Conservation (phyloP, 2,329 filamentous ascomycete species). For the Botrytis porri region DNA sequence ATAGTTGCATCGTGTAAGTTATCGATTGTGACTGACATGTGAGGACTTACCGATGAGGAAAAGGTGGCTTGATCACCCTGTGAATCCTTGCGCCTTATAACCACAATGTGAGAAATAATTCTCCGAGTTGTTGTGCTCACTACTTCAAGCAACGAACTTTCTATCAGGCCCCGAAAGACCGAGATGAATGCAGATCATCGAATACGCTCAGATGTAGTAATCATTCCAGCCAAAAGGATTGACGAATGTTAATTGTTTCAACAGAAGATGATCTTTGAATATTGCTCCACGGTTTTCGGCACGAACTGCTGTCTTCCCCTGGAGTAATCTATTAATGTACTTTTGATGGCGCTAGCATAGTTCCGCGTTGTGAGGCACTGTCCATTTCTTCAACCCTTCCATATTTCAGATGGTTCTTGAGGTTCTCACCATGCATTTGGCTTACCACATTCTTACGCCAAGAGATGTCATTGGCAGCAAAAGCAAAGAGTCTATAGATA, state of each 20-base stretch:
- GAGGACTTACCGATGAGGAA: background rate
- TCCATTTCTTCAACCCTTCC: background rate
- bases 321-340: background rate
- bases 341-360: background rate
- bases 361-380: background rate
- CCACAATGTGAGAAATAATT: background rate
- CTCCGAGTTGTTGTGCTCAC: background rate
- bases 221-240: background rate
- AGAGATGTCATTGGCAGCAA: background rate
- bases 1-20: background rate
- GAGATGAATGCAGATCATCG: background rate
- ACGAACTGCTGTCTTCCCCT: background rate
- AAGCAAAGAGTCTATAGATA: background rate
- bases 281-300: background rate
- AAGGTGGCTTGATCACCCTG: background rate
- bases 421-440: background rate
- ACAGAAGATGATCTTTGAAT: background rate
- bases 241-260: background rate
- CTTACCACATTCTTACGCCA: background rate
- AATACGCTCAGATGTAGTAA: background rate
- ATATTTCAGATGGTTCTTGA: background rate
- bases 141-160: background rate
- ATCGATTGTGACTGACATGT: background rate
- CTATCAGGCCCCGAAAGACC: background rate
- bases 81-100: slow-evolving; percentile 3